These are phyloP conservation scores for Babesia sp. DNA, from an alignment of 169 alveolate species.

Conservation along the genomic window DNA sequence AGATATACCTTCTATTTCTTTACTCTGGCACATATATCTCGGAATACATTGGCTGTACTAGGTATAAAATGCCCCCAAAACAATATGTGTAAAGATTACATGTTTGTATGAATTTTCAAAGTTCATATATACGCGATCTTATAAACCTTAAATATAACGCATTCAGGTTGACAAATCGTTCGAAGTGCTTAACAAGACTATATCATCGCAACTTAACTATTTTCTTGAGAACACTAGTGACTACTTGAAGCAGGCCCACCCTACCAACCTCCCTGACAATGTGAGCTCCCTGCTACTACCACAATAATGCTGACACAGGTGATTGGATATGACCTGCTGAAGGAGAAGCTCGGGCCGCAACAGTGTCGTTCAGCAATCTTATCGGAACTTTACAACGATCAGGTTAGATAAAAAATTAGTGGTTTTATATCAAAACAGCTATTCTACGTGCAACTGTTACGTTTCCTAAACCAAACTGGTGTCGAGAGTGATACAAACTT, in stretches of 20 bases:
- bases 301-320: slow-evolving; percentile 2
- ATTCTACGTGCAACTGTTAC: slow-evolving; percentile 59
- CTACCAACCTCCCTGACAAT: slow-evolving; percentile 48
- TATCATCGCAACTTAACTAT: slow-evolving; percentile 49
- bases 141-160: too few relatives aligned
- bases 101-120: too few relatives aligned
- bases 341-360: slow-evolving; percentile 25
- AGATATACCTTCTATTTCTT: too few relatives aligned
- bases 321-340: slow-evolving; percentile 46
- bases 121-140: too few relatives aligned
- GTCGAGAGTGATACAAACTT: slow-evolving; percentile 44
- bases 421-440: slow-evolving; percentile 1
- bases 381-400: slow-evolving; percentile 50
- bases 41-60: too few relatives aligned
- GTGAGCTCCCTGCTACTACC: slow-evolving; percentile 11
- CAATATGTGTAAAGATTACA: too few relatives aligned
- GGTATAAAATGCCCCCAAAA: too few relatives aligned
- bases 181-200: slow-evolving; percentile 44
- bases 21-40: too few relatives aligned
- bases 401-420: slow-evolving; percentile 5
- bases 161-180: slow-evolving; percentile 50
- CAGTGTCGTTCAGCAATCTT: not conserved
- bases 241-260: slow-evolving; percentile 47
- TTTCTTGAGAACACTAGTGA: slow-evolving; percentile 32
- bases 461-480: slow-evolving; percentile 37